Percentiles rank a stretch among this genome's conserved stretches.
These are phyloP conservation scores for Vitis amurensis DNA, from an alignment of 164 flowering plant species.

Conservation along the genomic window DNA sequence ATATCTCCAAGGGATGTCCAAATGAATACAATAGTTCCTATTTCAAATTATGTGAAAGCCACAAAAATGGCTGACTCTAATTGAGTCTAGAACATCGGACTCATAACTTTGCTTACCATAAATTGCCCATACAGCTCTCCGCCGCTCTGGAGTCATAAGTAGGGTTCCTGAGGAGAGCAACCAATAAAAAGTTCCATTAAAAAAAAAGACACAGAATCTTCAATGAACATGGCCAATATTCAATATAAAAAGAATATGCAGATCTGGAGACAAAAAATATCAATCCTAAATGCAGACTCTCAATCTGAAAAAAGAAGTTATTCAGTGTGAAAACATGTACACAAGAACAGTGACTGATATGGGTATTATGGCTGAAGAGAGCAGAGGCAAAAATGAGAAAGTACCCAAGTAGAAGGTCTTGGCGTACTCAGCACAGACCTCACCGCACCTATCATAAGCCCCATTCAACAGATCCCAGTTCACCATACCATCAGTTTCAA, in stretches of 20 bases:
- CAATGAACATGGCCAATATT: too few relatives aligned
- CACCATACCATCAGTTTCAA: slow-evolving; percentile 1
- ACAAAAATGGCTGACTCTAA: too few relatives aligned
- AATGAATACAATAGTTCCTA: too few relatives aligned
- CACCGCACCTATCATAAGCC: slow-evolving; percentile 84
- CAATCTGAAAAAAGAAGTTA: too few relatives aligned
- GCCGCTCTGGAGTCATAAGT: slow-evolving; percentile 33
- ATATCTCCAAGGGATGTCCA: too few relatives aligned
- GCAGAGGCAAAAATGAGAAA: background rate
- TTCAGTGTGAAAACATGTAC: too few relatives aligned
- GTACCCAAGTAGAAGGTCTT: slow-evolving; percentile 88
- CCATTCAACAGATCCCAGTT: slow-evolving; percentile 49
- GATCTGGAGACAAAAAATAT: too few relatives aligned
- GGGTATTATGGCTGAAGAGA: too few relatives aligned
- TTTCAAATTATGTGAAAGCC: too few relatives aligned
- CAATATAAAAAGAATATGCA: too few relatives aligned
- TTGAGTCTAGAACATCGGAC: background rate
- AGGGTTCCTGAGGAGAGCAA: slow-evolving; percentile 21
- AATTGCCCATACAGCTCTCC: slow-evolving; percentile 35
- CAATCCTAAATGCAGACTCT: too few relatives aligned
- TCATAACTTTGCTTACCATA: slow-evolving; percentile 14
- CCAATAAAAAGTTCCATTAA: background rate
- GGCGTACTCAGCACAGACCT: slow-evolving; percentile 91
- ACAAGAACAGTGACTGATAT: too few relatives aligned
- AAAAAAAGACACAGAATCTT: background rate